Evolutionary conservation across 148 eudicot genomes (phyloP).

Genomic region (Amaranthus hypochondriacus): DNA sequence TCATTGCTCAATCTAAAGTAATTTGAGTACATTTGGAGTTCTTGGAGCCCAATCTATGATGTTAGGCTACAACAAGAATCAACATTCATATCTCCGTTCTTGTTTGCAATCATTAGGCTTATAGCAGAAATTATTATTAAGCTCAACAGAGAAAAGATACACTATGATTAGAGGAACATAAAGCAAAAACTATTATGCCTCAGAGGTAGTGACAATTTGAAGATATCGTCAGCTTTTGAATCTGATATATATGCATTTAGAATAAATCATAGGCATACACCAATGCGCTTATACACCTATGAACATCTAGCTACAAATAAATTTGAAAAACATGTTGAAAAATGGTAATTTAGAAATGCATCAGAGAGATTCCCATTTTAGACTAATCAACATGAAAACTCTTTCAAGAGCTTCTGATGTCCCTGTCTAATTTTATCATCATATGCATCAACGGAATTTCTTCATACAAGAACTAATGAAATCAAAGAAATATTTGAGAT

Average conservation of each 20-base stretch:
- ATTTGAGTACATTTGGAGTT: constrained; percentile 7
- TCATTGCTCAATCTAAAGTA: constrained; percentile 10
- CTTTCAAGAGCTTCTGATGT: constrained; percentile 25
- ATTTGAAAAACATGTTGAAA: too few relatives aligned
- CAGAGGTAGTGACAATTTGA: constrained; percentile 30
- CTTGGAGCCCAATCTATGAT: constrained; percentile 21
- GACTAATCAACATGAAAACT: constrained; percentile 25
- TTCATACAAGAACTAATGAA: neutral
- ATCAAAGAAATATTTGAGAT: constrained; percentile 24
- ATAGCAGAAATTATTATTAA: too few relatives aligned
- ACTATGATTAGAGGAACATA: neutral
- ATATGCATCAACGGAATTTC: neutral
- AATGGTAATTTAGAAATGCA: neutral
- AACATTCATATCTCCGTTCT: constrained; percentile 33
- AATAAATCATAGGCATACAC: constrained; percentile 13
- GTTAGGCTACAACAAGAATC: constrained; percentile 19
- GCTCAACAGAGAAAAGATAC: neutral
- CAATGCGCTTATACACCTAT: neutral
- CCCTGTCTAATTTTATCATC: constrained; percentile 39
- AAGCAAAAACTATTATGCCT: neutral
- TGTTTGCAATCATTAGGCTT: constrained; percentile 25
- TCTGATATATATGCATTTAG: constrained; percentile 14
- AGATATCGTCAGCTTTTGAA: constrained; percentile 7
- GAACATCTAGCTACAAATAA: too few relatives aligned
- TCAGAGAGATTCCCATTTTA: constrained; percentile 40